Conservation (phyloP, 2,329 filamentous ascomycete genomes). For the Rutstroemia sp. region DNA sequence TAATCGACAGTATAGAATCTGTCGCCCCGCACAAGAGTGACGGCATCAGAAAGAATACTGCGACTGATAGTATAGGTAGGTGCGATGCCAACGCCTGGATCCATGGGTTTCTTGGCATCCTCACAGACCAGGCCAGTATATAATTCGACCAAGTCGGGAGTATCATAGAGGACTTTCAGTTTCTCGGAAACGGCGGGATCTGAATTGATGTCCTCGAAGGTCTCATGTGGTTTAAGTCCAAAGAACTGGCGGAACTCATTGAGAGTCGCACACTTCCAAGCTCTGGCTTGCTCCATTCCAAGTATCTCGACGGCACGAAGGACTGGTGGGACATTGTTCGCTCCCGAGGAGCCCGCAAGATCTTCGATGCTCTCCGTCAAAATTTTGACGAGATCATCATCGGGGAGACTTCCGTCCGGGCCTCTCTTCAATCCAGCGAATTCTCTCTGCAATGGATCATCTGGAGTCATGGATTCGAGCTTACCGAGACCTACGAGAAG, state of each 20-base stretch:
- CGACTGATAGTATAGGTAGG: slow-evolving; percentile 44
- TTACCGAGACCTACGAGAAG: slow-evolving; percentile 56
- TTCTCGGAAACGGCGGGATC: slow-evolving; percentile 61
- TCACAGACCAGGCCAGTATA: slow-evolving; percentile 59
- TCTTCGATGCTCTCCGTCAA: slow-evolving; percentile 64
- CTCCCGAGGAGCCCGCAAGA: slow-evolving; percentile 59
- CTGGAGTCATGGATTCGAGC: slow-evolving; percentile 51
- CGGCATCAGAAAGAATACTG: slow-evolving; percentile 50
- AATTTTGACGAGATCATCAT: slow-evolving; percentile 70
- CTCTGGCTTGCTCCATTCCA: slow-evolving; percentile 67
- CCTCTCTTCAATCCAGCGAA: slow-evolving; percentile 61
- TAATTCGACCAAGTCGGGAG: slow-evolving; percentile 49
- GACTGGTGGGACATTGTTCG: slow-evolving; percentile 64
- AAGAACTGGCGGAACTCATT: slow-evolving; percentile 86
- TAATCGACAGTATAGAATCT: slow-evolving; percentile 43
- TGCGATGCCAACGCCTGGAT: slow-evolving; percentile 43
- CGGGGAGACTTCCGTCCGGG: slow-evolving; percentile 58
- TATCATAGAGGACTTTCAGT: slow-evolving; percentile 61
- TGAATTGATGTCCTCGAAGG: slow-evolving; percentile 75
- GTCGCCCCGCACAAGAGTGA: slow-evolving; percentile 48
- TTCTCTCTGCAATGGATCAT: slow-evolving; percentile 59
- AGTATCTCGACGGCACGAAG: slow-evolving; percentile 72
- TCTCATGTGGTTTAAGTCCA: slow-evolving; percentile 63
- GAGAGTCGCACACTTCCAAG: slow-evolving; percentile 63
- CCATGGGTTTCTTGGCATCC: slow-evolving; percentile 41